Evolutionary conservation across 208 protist genomes (phyloP).

Genomic region (Trypanosoma boissoni): DNA sequence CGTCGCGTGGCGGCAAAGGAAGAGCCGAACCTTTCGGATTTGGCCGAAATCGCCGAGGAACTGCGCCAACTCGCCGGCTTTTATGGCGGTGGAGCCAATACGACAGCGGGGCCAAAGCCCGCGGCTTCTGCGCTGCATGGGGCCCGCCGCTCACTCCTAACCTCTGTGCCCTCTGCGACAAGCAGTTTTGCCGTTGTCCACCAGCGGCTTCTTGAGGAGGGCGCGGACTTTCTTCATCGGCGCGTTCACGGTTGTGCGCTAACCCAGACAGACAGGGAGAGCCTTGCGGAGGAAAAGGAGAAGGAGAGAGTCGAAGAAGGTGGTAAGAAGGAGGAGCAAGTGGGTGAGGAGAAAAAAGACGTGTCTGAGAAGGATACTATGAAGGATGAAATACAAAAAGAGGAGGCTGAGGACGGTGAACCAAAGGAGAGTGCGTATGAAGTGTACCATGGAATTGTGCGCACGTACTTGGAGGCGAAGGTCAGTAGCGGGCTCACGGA

Average conservation of each 20-base stretch:
- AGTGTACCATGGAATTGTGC: constrained; percentile 22
- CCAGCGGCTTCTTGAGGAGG: constrained; percentile 19
- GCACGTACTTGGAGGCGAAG: constrained; percentile 22
- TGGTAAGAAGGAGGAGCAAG: not conserved
- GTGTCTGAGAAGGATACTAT: no score
- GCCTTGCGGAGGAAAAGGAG: not conserved
- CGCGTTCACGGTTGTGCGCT: constrained; percentile 6
- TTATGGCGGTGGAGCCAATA: not conserved
- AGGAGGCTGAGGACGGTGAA: not conserved
- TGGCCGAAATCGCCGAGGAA: constrained; percentile 8
- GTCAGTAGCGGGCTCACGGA: constrained; percentile 21
- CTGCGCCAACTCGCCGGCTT: constrained; percentile 7
- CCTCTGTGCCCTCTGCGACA: not conserved
- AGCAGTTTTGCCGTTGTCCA: constrained; percentile 6
- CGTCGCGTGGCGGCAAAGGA: not conserved
- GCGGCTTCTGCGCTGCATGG: not conserved
- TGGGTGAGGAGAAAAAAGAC: no score
- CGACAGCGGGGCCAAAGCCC: not conserved
- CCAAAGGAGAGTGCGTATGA: constrained; percentile 7
- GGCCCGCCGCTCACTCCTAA: not conserved
- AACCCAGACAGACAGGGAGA: not conserved
- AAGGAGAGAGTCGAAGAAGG: not conserved
- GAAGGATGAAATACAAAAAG: no score
- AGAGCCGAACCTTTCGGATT: not conserved
- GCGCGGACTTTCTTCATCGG: constrained; percentile 14